Base-by-base conservation (phyloP, 345 rosid species). In the Dimocarpus longan region DNA sequence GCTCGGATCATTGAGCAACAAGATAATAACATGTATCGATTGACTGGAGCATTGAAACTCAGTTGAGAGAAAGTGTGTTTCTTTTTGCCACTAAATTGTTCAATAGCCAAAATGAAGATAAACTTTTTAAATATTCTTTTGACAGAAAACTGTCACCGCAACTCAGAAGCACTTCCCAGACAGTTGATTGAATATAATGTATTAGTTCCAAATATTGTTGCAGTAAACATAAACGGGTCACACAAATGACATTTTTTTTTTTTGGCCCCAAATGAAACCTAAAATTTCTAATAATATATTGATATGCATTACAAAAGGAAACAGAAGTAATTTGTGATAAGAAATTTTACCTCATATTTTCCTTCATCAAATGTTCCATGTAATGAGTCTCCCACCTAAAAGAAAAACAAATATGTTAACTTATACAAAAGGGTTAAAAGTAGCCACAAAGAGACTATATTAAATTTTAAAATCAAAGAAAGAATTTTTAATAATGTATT, bases 261-360 rank as follows among this genome's bases (percentile, higher is more conserved):
- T 21, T 40, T 26, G 65, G 57, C 59, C 37, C 56, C 26, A 52
- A 64, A 74, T 11, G 56, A 68, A 69, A 28, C 48, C 77, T 32
- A 65, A 70, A 42, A 44, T 71, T 71, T 16, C 28, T 46, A 44
- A 44, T 69, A 68, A 42, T 44, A 8, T 57, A 24, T 12, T 26
- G 26, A 26, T 56, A 65, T n/a, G 74, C 26, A 66, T 54, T 15
- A 5, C 5, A 59, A 66, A 48, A 68, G 37, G 10, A 57, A 74
- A 76, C 40, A 37, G 40, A 42, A 68, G 16, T n/a, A 42, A 28
- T 7, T 37, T 19, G 26, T 67, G n/a, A 46, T 19, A 66, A 75
- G 66, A 72, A 83, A 18, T 22, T 71, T 60, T 82, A 89, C 92
- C 90, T 81, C 80, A 62, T 63, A 70, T 62, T 84, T 87, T 71